A percentile compares a stretch with the other conserved stretches of the same genome.
These are phyloP conservation scores for Klebsormidium nitens DNA, from an alignment of 139 green algal species.

Conservation along the genomic window DNA sequence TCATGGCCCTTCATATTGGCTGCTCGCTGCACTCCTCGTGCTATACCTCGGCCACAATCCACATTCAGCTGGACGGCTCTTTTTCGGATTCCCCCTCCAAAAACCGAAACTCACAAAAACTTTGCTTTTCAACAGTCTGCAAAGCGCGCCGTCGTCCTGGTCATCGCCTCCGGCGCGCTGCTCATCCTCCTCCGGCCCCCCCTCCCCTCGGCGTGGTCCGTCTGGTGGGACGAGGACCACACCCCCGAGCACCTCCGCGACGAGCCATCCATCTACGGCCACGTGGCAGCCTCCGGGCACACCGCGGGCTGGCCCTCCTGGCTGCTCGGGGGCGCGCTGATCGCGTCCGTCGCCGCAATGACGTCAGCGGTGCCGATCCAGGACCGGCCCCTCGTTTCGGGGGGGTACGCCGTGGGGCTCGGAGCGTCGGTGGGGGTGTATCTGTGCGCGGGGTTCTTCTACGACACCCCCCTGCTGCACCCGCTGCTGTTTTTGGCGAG, in stretches of 20 bases:
- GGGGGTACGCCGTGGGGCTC: slow-evolving; percentile 16
- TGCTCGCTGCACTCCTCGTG: too few species aligned
- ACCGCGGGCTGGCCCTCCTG: slow-evolving; percentile 72
- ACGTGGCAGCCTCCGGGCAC: slow-evolving; percentile 44
- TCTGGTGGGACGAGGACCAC: slow-evolving; percentile 85
- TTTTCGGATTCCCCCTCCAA: neutral
- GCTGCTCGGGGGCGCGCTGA: slow-evolving; percentile 63
- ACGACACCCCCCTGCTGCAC: slow-evolving; percentile 60
- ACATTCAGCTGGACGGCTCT: neutral
- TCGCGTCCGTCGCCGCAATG: slow-evolving; percentile 42
- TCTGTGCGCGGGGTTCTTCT: slow-evolving; percentile 82
- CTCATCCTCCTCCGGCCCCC: slow-evolving; percentile 69
- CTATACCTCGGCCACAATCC: too few species aligned
- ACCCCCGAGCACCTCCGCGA: slow-evolving; percentile 69
- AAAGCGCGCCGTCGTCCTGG: slow-evolving; percentile 9
- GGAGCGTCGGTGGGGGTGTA: slow-evolving; percentile 61
- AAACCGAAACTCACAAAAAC: too few species aligned
- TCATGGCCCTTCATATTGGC: too few species aligned
- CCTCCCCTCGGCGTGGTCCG: slow-evolving; percentile 66
- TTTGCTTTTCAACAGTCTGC: slow-evolving; percentile 12
- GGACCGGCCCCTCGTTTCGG: slow-evolving; percentile 4
- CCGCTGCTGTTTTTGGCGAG: slow-evolving; percentile 52
- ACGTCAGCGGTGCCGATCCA: slow-evolving; percentile 33
- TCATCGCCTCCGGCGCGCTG: slow-evolving; percentile 42
- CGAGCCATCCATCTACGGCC: slow-evolving; percentile 74